phyloP scores from a whole-genome alignment of 208 protist species.

The Strigomonas culicis region DNA sequence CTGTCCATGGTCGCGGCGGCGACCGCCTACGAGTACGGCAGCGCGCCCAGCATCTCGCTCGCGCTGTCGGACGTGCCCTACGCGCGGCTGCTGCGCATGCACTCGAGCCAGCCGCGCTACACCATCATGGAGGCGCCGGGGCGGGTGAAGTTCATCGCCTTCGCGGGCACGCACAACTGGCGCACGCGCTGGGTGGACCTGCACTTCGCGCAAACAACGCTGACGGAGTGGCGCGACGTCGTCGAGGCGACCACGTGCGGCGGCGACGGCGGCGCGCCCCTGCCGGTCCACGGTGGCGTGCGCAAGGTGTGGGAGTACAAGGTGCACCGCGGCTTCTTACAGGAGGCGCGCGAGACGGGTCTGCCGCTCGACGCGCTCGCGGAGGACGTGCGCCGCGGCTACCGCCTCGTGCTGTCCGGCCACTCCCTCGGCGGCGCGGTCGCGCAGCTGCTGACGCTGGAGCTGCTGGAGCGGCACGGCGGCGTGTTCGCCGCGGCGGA shows the following conservation, averaged over 20 bases:
- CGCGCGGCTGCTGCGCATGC: conserved; percentile 48
- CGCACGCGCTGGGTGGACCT: conserved; percentile 54
- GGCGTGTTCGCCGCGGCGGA: conserved; percentile 14
- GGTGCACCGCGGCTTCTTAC: conserved; percentile 62
- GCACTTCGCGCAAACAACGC: conserved; percentile 25
- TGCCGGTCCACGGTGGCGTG: conserved; percentile 32
- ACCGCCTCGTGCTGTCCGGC: conserved; percentile 68
- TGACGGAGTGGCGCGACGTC: conserved; percentile 32
- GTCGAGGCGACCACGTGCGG: conserved; percentile 26
- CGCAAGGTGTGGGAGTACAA: conserved; percentile 46
- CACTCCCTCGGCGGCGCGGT: conserved; percentile 77
- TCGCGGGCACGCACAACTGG: conserved; percentile 82
- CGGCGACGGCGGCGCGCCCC: neutral
- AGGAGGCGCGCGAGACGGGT: conserved; percentile 48
- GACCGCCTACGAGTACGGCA: conserved; percentile 65
- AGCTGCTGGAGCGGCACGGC: conserved; percentile 33
- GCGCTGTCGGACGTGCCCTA: conserved; percentile 67
- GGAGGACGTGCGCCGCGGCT: conserved; percentile 45
- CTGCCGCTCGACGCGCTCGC: conserved; percentile 44
- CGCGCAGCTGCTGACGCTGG: conserved; percentile 55
- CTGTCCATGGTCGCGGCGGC: conserved; percentile 47
- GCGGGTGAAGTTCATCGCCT: conserved; percentile 67
- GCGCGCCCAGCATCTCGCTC: conserved; percentile 53
- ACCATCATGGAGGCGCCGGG: conserved; percentile 67
- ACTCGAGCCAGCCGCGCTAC: conserved; percentile 35